phyloP scores from a whole-genome alignment of 176 grass and related monocot species.

The Phragmites australis region DNA sequence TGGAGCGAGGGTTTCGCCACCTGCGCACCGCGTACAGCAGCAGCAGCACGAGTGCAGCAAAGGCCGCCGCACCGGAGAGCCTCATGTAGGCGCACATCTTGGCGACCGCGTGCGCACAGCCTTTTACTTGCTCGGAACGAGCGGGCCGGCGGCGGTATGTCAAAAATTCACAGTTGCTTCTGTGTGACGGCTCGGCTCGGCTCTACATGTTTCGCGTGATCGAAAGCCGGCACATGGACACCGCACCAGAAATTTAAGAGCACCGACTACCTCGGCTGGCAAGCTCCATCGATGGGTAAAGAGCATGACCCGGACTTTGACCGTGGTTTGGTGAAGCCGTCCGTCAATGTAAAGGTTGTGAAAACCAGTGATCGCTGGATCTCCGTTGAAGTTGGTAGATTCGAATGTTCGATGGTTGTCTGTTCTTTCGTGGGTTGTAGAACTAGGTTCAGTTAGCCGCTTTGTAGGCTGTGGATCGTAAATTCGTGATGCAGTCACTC shows the following conservation, averaged over 20 bases:
- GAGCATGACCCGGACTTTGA: not conserved
- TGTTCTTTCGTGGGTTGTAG: no score
- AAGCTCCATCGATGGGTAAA: conserved; percentile 13
- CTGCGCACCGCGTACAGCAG: conserved; percentile 35
- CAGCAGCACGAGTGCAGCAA: conserved; percentile 3
- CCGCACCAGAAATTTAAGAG: not conserved
- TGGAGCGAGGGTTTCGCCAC: conserved; percentile 56
- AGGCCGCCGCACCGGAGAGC: not conserved
- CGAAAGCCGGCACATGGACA: not conserved
- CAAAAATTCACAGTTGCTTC: not conserved
- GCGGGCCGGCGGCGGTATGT: not conserved
- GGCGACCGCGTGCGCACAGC: not conserved
- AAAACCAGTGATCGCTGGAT: conserved; percentile 5
- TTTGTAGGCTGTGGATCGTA: no score
- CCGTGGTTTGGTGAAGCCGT: not conserved
- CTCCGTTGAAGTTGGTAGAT: conserved; percentile 10
- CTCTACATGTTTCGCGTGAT: not conserved
- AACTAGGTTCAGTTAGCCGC: no score
- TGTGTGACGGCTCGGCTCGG: not conserved
- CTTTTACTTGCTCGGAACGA: no score
- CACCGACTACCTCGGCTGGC: not conserved
- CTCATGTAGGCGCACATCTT: conserved; percentile 21
- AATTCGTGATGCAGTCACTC: no score
- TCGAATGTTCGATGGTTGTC: conserved; percentile 10
- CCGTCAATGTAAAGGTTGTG: conserved; percentile 46